Percentiles rank a stretch among this genome's conserved stretches.
Conservation (phyloP, 257 asterid genomes). For the Leonotis leonurus region DNA sequence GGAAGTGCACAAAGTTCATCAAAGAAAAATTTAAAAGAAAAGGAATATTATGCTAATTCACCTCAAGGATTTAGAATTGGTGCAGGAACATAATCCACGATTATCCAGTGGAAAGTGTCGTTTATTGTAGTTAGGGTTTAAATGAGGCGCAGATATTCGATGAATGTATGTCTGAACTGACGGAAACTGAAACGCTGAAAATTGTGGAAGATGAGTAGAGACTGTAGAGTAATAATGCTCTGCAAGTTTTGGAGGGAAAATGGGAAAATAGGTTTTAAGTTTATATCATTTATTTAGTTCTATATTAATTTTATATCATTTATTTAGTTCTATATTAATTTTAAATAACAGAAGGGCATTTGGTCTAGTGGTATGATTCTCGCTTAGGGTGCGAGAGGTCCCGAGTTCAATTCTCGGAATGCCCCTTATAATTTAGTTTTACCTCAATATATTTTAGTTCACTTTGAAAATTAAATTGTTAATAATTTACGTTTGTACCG, state of each 20-base stretch:
- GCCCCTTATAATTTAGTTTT: no score
- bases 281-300: no score
- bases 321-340: no score
- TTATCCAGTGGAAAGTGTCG: neutral
- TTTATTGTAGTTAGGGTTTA: conserved; percentile 22
- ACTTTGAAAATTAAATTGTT: no score
- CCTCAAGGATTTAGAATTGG: conserved; percentile 10
- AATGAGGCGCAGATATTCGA: neutral
- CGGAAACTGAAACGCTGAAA: conserved; percentile 11
- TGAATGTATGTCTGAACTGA: conserved; percentile 4
- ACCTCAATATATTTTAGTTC: no score
- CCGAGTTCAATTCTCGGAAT: conserved; percentile 71
- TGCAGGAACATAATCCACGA: conserved; percentile 2
- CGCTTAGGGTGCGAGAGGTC: conserved; percentile 93
- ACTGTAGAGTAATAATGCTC: no score
- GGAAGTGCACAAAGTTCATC: neutral
- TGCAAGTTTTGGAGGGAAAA: conserved; percentile 33
- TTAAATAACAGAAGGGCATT: no score
- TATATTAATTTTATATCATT: no score
- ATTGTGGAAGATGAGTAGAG: conserved; percentile 19
- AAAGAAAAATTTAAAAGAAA: neutral
- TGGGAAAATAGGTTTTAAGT: neutral
- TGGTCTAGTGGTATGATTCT: conserved; percentile 96
- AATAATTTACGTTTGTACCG: no score
- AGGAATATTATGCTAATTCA: neutral